phyloP scores from a whole-genome alignment of 1,284 basidiomycete species.

The Pseudozyma sp. region DNA sequence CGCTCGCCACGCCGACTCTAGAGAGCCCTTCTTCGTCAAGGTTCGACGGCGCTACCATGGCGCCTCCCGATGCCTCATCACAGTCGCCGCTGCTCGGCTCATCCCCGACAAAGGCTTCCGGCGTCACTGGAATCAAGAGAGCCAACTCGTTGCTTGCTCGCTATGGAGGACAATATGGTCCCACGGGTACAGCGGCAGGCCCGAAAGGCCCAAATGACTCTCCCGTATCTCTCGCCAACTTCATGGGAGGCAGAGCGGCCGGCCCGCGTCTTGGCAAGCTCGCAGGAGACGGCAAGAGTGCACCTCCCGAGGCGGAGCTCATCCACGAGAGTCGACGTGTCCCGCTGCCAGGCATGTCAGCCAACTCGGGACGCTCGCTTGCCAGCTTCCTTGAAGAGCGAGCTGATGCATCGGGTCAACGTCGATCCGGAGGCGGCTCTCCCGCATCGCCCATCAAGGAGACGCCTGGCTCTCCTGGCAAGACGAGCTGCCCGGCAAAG shows the following conservation, averaged over 20 bases:
- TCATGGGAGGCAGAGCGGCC: conserved; percentile 66
- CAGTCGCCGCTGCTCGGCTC: conserved; percentile 37
- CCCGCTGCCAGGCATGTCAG: conserved; percentile 52
- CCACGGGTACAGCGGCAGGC: conserved; percentile 61
- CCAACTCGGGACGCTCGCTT: conserved; percentile 45
- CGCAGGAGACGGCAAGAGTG: conserved; percentile 60
- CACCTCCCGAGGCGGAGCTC: conserved; percentile 57
- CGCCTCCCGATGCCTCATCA: conserved; percentile 28
- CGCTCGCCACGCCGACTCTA: conserved; percentile 28
- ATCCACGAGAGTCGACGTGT: conserved; percentile 52
- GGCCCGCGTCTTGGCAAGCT: conserved; percentile 65
- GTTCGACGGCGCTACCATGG: conserved; percentile 19
- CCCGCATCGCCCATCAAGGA: conserved; percentile 30
- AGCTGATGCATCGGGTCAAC: conserved; percentile 26
- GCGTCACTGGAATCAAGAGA: conserved; percentile 37
- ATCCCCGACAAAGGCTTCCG: conserved; percentile 39
- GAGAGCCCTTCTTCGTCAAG: conserved; percentile 13
- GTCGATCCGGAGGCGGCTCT: conserved; percentile 12
- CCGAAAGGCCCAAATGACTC: conserved; percentile 32
- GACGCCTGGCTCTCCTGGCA: conserved; percentile 17
- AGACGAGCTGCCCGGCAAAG: conserved; percentile 36
- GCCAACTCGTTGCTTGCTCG: conserved; percentile 58
- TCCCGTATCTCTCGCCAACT: conserved; percentile 64
- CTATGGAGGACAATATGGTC: conserved; percentile 65
- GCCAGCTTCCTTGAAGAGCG: conserved; percentile 64